Base-by-base conservation (phyloP, 805 yeast species). In the Yarrowia phangngaensis region DNA sequence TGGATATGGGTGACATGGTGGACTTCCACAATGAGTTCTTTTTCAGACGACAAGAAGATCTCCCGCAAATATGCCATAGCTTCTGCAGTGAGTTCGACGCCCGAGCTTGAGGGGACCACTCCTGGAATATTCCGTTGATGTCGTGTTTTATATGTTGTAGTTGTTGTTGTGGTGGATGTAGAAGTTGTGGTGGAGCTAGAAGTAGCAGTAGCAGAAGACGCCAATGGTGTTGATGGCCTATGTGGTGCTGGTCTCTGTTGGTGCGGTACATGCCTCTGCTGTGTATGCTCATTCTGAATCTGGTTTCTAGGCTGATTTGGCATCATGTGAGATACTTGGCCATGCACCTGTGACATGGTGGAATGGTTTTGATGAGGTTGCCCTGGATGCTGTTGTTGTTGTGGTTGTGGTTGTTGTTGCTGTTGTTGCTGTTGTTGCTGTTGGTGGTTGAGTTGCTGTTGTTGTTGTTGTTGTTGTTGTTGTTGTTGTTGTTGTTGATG, bases 1-100 rank as follows among this genome's bases (percentile, higher is more conserved):
- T 36, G 23, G 3, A 79, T 56, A 7, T 67, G 66, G 0, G 58
- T 38, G 5, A 38, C 45, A 19, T 38, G 45, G 8, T 38, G 45
- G 14, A 38, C 45, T 9, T 38, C 45, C 19, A 38, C 45, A 23
- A 38, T 7, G 6, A 38, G 45, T 8, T 38, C 45, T 14, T 38
- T 38, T 9, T 38, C 45, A 9, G 45, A 38, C 3, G 32, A n/a
- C 32, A 38, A 11, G 12, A 38, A 38, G 14, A 38, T 23, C 24
- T 38, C 45, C 11, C 45, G 24, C n/a, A 38, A 32, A 9, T 38
- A 38, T 2, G 45, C 45, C 45, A 38, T 38, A 12, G 45, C 45
- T 6, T 38, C 45, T 9, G 45, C 32, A 7, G 45, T 8, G 19
- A 38, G 45, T 9, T 38, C 45, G 1, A 38, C 24, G 2, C 45